Percentiles rank a stretch among this genome's conserved stretches.
Conservation (phyloP, 306 rosid genomes). For the Prosopis cineraria region DNA sequence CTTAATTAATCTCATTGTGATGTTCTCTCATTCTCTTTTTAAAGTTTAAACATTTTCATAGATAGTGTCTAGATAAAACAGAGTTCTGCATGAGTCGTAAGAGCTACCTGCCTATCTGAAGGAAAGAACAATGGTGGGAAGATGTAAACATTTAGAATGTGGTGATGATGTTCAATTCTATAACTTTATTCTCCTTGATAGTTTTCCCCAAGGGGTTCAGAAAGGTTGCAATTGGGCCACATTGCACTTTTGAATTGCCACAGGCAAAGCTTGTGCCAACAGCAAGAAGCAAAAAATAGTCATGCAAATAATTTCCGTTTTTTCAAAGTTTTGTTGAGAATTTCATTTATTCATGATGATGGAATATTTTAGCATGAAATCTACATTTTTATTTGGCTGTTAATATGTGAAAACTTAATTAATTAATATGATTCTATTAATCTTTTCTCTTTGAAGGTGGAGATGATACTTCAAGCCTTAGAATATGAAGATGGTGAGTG, state of each 20-base stretch:
- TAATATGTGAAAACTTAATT: conserved; percentile 1
- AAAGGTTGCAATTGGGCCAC: conserved; percentile 15
- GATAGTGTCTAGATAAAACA: conserved; percentile 1
- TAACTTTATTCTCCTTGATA: background rate
- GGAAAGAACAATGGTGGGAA: background rate
- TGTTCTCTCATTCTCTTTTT: conserved; percentile 18
- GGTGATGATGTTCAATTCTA: background rate
- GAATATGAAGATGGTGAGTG: conserved; percentile 82
- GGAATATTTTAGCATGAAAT: background rate
- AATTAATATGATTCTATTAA: conserved; percentile 27
- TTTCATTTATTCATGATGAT: conserved; percentile 4
- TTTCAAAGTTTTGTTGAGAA: conserved; percentile 16
- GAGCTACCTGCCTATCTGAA: background rate
- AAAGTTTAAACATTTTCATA: conserved; percentile 3
- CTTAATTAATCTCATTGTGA: background rate
- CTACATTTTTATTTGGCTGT: background rate
- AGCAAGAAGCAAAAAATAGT: background rate
- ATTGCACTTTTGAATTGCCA: background rate
- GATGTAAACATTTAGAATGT: conserved; percentile 1
- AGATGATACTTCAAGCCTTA: conserved; percentile 92
- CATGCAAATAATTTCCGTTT: background rate
- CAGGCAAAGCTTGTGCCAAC: background rate
- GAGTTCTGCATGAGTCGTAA: background rate
- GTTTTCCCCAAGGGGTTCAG: background rate
- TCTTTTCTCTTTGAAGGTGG: conserved; percentile 55